A percentile compares a stretch with the other conserved stretches of the same genome.
Conservation (phyloP, 106 monocot genomes). For the Alisma plantagoaquatica region DNA sequence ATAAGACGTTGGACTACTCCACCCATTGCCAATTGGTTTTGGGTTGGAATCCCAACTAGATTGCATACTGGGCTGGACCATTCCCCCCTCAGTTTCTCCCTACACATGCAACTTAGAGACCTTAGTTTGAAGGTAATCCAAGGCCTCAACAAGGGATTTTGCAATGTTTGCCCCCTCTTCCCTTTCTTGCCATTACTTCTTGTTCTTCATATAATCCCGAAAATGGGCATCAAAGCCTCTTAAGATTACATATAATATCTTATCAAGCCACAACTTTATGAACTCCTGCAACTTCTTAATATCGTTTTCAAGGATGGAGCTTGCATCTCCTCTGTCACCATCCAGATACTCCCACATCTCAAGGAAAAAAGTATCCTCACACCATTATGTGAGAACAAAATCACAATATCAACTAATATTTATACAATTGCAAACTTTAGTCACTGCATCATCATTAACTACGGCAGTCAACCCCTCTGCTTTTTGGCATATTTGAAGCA, state of each 20-base stretch:
- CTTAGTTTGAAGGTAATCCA: conserved; percentile 79
- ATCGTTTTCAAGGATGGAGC: conserved; percentile 54
- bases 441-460: conserved; percentile 86
- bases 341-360: conserved; percentile 42
- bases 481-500: conserved; percentile 73
- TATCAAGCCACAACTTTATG: conserved; percentile 57
- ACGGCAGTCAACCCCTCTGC: conserved; percentile 94
- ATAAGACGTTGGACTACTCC: too few relatives aligned
- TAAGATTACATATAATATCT: conserved; percentile 59
- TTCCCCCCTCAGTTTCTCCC: too few relatives aligned
- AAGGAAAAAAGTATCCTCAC: conserved; percentile 80
- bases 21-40: too few relatives aligned
- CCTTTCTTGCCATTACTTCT: conserved; percentile 78
- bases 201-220: conserved; percentile 82
- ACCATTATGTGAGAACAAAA: conserved; percentile 69
- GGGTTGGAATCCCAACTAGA: too few relatives aligned
- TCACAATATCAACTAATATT: conserved; percentile 66
- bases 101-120: conserved; percentile 45
- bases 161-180: conserved; percentile 33
- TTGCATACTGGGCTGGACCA: too few relatives aligned
- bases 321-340: conserved; percentile 4
- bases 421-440: conserved; percentile 59
- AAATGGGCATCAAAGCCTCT: conserved; percentile 73
- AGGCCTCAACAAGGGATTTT: conserved; percentile 39
- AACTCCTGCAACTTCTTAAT: conserved; percentile 35